Evolutionary conservation across 805 yeast genomes (phyloP).

Genomic region (Geotrichum ghanense): DNA sequence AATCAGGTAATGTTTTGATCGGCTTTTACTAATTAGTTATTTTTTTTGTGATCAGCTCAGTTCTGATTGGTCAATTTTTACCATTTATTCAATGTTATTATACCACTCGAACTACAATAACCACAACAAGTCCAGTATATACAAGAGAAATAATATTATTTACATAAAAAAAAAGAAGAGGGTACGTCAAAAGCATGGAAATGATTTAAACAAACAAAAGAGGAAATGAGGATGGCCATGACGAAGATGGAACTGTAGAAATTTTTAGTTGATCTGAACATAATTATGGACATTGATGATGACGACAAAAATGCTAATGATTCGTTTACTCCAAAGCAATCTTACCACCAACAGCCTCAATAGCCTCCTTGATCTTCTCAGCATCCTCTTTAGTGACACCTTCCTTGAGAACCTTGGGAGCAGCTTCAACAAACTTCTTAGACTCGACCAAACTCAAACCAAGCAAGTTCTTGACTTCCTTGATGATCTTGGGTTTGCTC

Average conservation of each 20-base stretch:
- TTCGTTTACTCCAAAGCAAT: constrained; percentile 61
- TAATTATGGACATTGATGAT: no score
- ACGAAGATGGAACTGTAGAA: no score
- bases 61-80: no score
- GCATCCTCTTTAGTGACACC: constrained; percentile 96
- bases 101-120: no score
- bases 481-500: constrained; percentile 93
- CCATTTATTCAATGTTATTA: no score
- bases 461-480: constrained; percentile 86
- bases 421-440: constrained; percentile 94
- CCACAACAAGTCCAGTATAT: no score
- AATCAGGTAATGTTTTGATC: no score
- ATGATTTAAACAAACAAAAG: background rate
- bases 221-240: no score
- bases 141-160: background rate
- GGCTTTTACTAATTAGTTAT: no score
- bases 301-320: no score
- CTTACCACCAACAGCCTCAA: constrained; percentile 95
- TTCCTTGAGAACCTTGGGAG: constrained; percentile 93
- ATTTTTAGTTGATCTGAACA: no score
- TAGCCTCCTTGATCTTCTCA: constrained; percentile 83
- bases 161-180: background rate
- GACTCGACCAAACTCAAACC: constrained; percentile 93
- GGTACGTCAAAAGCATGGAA: background rate
- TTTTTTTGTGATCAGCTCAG: no score